These are phyloP conservation scores for Capsicum baccatum DNA, from an alignment of 257 asterid genomes.

Conservation along the genomic window DNA sequence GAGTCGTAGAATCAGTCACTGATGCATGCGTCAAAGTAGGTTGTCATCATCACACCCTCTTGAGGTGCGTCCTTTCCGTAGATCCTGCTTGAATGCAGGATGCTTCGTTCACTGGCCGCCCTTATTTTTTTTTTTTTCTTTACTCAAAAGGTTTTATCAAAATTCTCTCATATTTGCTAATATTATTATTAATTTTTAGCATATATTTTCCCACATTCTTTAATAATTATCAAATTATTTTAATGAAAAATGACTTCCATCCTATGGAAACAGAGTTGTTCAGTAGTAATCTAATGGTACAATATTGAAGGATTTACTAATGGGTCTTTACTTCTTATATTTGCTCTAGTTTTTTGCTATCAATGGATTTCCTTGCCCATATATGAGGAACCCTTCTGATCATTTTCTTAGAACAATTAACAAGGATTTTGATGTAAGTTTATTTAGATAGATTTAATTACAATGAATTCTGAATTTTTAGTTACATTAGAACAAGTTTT, in stretches of 20 bases:
- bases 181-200: neutral
- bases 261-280: neutral
- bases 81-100: neutral
- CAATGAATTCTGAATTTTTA: neutral
- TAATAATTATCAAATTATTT: neutral
- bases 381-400: slow-evolving; percentile 66
- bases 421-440: slow-evolving; percentile 61
- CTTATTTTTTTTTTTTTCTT: neutral
- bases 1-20: neutral
- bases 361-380: slow-evolving; percentile 65
- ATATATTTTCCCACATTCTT: neutral
- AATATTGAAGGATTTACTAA: neutral
- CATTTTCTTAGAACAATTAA: slow-evolving; percentile 66
- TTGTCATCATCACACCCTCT: neutral
- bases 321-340: neutral
- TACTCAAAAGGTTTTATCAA: neutral
- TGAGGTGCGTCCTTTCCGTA: neutral
- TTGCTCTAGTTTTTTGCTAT: slow-evolving; percentile 50
- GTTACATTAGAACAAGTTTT: neutral
- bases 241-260: neutral
- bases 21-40: neutral
- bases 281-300: neutral
- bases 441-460: neutral
- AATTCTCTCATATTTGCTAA: neutral
- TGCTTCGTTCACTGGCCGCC: neutral